Base-by-base conservation (phyloP, 768 basidiomycete species). In the Filobasidium wieringae region DNA sequence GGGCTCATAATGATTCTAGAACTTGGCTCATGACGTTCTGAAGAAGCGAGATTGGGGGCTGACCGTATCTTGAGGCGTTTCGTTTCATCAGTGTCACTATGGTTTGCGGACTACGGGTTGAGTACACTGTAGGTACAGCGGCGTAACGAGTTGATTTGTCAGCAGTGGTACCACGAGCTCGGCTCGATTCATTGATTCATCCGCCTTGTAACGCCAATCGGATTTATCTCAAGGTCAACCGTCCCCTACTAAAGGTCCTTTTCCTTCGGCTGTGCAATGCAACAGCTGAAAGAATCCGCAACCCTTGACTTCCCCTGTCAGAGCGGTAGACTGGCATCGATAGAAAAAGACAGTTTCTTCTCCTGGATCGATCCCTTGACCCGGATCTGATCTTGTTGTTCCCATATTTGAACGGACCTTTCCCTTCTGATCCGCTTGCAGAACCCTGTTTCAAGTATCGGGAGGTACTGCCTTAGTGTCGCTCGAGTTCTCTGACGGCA, bases 381-480 rank as follows among this genome's bases (percentile, higher is more conserved):
- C 7, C 30, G 22, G 4, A 12, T 31, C n/a, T 37, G 22, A 15
- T 14, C 22, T 39, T 17, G 22, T 9, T n/a, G 11, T 9, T 2
- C 4, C 8, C 9, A 33, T 29, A 7, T 54, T 22, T 9, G 55
- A 41, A 1, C 47, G 1, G 1, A 67, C 68, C 62, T 68, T 72
- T 36, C 66, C 68, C 57, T 72, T 71, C 54, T 75, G 74, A 40
- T 75, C 74, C 17, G 72, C 70, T 36, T 69, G 64, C 6, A 75
- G 68, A 11, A 69, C 41, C 22, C 72, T 73, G 53, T 14, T 19
- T 11, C 34, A n/a, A n/a, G n/a, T 6, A 47, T 19, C 24, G 19
- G 6, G n/a, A 39, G 17, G 39, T 27, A 7, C 6, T 27, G 36
- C 27, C 4, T 14, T 19, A 22, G 11, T 41, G 33, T 22, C 7